These are phyloP conservation scores for Solanum arcanum DNA, from an alignment of 257 asterid species.

Conservation along the genomic window DNA sequence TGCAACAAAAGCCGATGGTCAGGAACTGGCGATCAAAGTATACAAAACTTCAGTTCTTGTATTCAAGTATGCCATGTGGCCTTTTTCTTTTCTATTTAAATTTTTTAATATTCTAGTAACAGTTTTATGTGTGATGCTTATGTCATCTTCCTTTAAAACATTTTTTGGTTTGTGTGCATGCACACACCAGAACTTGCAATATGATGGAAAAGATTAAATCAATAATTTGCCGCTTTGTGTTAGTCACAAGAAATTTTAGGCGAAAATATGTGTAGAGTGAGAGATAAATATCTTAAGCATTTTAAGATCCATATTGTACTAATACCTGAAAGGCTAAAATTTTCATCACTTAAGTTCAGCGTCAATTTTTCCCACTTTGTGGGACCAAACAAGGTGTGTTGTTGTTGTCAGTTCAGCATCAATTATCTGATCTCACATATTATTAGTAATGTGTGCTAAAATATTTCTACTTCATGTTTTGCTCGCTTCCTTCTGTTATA, in stretches of 20 bases:
- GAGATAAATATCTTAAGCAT: not conserved
- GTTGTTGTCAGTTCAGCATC: not conserved
- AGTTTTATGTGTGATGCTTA: not conserved
- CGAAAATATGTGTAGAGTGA: not conserved
- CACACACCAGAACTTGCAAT: not conserved
- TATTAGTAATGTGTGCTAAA: not conserved
- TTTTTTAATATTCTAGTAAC: not conserved
- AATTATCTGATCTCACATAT: not conserved
- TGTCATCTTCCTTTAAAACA: not conserved
- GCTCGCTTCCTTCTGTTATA: not conserved
- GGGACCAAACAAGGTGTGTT: not conserved
- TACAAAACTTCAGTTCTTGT: constrained; percentile 92
- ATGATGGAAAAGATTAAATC: not conserved
- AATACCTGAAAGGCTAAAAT: not conserved
- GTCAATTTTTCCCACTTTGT: not conserved
- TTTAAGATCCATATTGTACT: not conserved
- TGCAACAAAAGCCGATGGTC: constrained; percentile 79
- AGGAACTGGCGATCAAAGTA: constrained; percentile 84
- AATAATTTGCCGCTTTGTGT: not conserved
- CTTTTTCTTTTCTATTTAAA: constrained; percentile 1
- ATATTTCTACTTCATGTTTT: not conserved
- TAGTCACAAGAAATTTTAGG: not conserved
- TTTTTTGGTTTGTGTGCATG: not conserved
- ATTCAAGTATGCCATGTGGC: constrained; percentile 52
- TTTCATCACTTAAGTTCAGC: not conserved